Evolutionary conservation across 352 stramenopile species (phyloP), one percentile per base, ranked within the genome.

Genomic region (Phytophthora crassamura): DNA sequence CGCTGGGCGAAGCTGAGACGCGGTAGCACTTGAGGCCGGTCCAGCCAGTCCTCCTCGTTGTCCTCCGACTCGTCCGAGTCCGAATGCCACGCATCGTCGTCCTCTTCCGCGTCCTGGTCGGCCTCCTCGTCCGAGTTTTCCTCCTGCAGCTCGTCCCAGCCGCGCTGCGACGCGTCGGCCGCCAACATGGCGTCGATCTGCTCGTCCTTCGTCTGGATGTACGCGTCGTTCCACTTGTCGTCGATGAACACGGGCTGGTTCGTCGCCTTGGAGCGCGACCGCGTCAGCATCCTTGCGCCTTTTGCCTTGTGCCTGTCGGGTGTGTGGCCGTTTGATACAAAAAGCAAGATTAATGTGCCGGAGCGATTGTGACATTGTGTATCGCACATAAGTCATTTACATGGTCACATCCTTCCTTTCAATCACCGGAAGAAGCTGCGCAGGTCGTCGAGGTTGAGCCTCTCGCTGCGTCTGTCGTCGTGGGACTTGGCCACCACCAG

Each of bases 151-250:
- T 88, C 69, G 34, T 89, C 79, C 84, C 82, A 93, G 33, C 71
- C 58, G 16, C 61, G 61, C 41, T 82, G 68, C 46, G 80, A 70
- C 43, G 72, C 58, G 56, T 80, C 69, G 46, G 75, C 69, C 36
- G 80, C 76, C 57, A 89, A 57, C 54, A 90, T 71, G 25, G 84
- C 83, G 58, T 92, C 86, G 59, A 94, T 91, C 78, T 93, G 77
- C 72, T 94, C 84, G 65, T 94, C 86, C 60, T 91, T 91, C 8
- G 81, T 78, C 67, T 87, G 75, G 55, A 94, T 91, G 67, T 91
- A 94, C 56, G 72, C 74, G 75, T 94, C 86, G 49, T 86, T 93
- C 86, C 86, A 94, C 62, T 88, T 77, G 50, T 94, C 84, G 62
- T 93, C 86, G 56, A 91, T 82, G 56, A 94, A 93, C 41, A 93